Percentiles rank a stretch among this genome's conserved stretches.
Evolutionary conservation across 495 filamentous ascomycete species (phyloP).

Genomic region (Wilcoxina mikolae): DNA sequence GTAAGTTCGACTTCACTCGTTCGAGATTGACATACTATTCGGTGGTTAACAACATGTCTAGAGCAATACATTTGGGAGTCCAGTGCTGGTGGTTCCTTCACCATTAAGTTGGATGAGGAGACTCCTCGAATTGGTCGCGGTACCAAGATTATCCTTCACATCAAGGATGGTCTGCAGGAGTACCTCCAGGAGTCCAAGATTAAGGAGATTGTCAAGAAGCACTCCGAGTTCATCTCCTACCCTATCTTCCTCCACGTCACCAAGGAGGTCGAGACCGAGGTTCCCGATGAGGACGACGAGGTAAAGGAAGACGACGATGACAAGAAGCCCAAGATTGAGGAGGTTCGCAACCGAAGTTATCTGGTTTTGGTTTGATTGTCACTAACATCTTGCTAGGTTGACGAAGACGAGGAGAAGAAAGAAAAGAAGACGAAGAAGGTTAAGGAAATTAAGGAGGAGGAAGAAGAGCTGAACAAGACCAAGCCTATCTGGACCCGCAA

Average conservation of each 20-base stretch:
- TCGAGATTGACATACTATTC: not conserved
- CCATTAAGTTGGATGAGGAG: conserved; percentile 76
- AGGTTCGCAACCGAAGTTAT: conserved; percentile 30
- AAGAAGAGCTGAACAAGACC: conserved; percentile 99
- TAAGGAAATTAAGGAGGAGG: conserved; percentile 96
- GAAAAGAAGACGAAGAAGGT: conserved; percentile 96
- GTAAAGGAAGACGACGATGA: conserved; percentile 49
- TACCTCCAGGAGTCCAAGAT: conserved; percentile 98
- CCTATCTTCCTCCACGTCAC: conserved; percentile 98
- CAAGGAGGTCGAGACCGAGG: conserved; percentile 98
- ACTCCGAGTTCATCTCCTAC: conserved; percentile 99
- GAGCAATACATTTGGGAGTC: conserved; percentile 99
- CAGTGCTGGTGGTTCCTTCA: conserved; percentile 92
- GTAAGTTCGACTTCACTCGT: conserved; percentile 12
- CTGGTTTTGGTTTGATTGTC: not conserved
- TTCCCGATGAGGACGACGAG: conserved; percentile 92
- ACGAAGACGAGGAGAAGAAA: conserved; percentile 77
- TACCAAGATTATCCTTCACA: conserved; percentile 92
- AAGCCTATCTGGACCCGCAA: conserved; percentile 99
- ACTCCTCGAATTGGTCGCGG: conserved; percentile 82
- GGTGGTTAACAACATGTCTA: not conserved
- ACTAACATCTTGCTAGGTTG: conserved; percentile 34
- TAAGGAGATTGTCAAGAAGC: conserved; percentile 99
- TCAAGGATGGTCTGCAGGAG: conserved; percentile 97
- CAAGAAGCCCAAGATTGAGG: conserved; percentile 76